Evolutionary conservation across 139 green algal genomes (phyloP).

Genomic region (Chlamydomonas schloesseri): DNA sequence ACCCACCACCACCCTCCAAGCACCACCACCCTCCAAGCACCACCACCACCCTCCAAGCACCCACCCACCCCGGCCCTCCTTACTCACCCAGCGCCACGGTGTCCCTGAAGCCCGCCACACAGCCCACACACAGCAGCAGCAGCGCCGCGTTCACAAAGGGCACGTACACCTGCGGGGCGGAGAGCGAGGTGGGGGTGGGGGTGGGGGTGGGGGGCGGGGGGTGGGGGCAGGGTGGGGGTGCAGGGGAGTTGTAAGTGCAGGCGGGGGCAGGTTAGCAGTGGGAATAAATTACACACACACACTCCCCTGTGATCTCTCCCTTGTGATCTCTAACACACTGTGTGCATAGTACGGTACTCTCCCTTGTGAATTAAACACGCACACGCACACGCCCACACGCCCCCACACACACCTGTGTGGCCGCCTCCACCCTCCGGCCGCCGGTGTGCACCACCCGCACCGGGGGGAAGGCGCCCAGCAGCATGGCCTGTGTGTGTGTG

Average conservation of each 20-base stretch:
- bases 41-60: no score
- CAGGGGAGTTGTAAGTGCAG: no score
- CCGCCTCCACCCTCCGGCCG: not conserved
- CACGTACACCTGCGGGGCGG: conserved; percentile 48
- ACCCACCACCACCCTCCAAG: no score
- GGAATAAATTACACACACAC: no score
- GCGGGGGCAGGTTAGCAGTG: no score
- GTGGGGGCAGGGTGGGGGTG: not conserved
- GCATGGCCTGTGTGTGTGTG: conserved; percentile 13
- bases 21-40: no score
- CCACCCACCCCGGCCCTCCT: no score
- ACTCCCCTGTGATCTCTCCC: no score
- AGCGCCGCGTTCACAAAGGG: conserved; percentile 43
- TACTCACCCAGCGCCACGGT: conserved; percentile 34
- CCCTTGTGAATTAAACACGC: no score
- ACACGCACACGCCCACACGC: no score
- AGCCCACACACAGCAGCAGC: conserved; percentile 31
- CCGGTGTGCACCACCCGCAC: conserved; percentile 32
- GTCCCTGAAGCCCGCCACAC: conserved; percentile 44
- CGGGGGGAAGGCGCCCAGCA: conserved; percentile 25
- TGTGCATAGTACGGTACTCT: no score
- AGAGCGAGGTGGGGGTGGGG: not conserved
- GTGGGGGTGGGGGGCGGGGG: not conserved
- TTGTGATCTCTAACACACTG: no score
- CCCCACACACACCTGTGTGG: not conserved